Conservation (phyloP, 2,329 filamentous ascomycete genomes). For the Colletotrichum higginsianum region DNA sequence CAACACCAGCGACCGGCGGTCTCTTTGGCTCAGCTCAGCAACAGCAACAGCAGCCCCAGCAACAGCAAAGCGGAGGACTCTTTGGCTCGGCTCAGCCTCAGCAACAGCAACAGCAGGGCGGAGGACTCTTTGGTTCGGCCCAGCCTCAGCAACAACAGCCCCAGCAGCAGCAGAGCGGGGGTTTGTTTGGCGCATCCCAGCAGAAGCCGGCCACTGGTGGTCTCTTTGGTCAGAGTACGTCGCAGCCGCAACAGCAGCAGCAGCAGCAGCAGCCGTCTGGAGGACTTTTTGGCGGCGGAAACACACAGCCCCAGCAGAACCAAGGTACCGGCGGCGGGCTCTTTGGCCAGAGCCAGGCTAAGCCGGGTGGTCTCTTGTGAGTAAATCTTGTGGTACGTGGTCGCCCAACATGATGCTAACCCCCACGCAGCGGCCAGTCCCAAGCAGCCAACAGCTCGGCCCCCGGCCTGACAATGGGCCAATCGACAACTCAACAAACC, state of each 20-base stretch:
- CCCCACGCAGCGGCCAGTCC: conserved; percentile 22
- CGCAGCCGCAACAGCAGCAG: conserved; percentile 36
- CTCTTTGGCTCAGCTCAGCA: conserved; percentile 47
- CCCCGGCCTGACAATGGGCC: conserved; percentile 62
- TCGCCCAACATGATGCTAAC: conserved; percentile 3
- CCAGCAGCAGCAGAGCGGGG: conserved; percentile 41
- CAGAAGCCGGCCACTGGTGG: conserved; percentile 43
- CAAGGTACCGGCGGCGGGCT: conserved; percentile 44
- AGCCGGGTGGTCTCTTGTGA: conserved; percentile 50
- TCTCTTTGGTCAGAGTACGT: conserved; percentile 54
- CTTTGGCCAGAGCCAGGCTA: conserved; percentile 54
- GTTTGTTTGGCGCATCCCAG: conserved; percentile 33
- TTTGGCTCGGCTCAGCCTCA: conserved; percentile 38
- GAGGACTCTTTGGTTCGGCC: conserved; percentile 54
- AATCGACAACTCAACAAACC: conserved; percentile 67
- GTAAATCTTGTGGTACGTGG: conserved; percentile 27
- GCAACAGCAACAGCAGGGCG: conserved; percentile 46
- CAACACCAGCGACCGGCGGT: conserved; percentile 51
- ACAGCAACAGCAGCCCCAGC: conserved; percentile 40
- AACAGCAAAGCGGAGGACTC: conserved; percentile 42
- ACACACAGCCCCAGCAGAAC: conserved; percentile 42
- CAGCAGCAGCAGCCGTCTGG: conserved; percentile 44
- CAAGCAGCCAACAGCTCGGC: conserved; percentile 45
- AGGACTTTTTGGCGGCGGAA: conserved; percentile 51
- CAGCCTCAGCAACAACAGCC: conserved; percentile 41